A percentile compares a stretch with the other conserved stretches of the same genome.
Conservation (phyloP, 495 filamentous ascomycete species). For the Annulohypoxylon stygium region DNA sequence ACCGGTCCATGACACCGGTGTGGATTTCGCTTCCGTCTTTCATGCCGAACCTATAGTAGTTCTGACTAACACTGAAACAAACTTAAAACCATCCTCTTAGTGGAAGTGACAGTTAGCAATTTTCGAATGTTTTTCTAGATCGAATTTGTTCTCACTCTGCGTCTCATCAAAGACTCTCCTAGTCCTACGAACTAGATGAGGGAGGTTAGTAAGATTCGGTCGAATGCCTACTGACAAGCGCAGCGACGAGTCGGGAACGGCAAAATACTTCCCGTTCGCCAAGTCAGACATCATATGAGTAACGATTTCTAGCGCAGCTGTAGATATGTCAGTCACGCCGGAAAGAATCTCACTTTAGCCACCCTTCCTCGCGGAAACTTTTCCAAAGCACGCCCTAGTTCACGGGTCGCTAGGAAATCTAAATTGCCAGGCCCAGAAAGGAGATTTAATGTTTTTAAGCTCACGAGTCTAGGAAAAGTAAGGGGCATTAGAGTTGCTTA, state of each 20-base stretch:
- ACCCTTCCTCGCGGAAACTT: too few species aligned
- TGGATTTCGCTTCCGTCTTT: background rate
- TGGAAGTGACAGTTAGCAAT: background rate
- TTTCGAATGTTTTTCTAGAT: background rate
- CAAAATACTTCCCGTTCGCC: too few species aligned
- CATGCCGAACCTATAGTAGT: background rate
- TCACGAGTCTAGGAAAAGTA: background rate
- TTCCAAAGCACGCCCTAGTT: too few species aligned
- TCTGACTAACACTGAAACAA: background rate
- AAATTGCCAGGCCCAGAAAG: background rate
- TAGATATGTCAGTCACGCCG: too few species aligned
- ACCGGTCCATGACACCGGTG: background rate
- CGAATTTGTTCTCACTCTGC: background rate
- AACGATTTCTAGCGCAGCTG: too few species aligned
- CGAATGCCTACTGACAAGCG: too few species aligned
- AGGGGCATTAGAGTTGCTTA: background rate
- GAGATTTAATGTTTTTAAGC: background rate
- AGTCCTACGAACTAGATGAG: too few species aligned
- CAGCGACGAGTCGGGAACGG: too few species aligned
- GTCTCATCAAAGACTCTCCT: too few species aligned
- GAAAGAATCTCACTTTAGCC: too few species aligned
- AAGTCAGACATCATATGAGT: too few species aligned
- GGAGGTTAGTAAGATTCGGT: too few species aligned
- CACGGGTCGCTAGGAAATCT: background rate
- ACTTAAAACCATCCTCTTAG: background rate